Conservation (phyloP, 2,329 filamentous ascomycete genomes). For the Aureobasidium leucospermi region DNA sequence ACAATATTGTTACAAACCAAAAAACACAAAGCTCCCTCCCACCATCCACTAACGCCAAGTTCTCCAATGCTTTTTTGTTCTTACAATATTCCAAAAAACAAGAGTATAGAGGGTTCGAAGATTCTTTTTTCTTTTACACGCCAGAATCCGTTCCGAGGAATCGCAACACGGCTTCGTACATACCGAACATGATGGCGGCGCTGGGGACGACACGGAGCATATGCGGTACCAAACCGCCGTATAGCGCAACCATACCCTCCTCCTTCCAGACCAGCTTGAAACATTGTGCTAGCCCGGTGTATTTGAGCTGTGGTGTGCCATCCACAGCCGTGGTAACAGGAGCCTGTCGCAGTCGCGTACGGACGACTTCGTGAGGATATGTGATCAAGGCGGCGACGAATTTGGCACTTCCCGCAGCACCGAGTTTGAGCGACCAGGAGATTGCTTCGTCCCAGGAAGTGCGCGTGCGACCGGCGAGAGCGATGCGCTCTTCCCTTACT, state of each 20-base stretch:
- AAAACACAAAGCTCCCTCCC: neutral
- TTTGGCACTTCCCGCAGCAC: slow-evolving; percentile 77
- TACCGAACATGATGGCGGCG: slow-evolving; percentile 94
- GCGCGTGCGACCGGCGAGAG: slow-evolving; percentile 53
- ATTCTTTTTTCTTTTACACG: slow-evolving; percentile 16
- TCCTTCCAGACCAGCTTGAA: slow-evolving; percentile 83
- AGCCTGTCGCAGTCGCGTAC: slow-evolving; percentile 77
- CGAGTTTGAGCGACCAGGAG: slow-evolving; percentile 70
- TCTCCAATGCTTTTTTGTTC: neutral
- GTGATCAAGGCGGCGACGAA: slow-evolving; percentile 75
- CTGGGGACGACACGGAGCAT: slow-evolving; percentile 85
- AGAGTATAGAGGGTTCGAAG: neutral
- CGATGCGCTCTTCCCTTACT: slow-evolving; percentile 50
- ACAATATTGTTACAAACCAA: neutral
- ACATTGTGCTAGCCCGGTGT: slow-evolving; percentile 81
- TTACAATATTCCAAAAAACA: neutral
- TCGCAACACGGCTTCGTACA: slow-evolving; percentile 54
- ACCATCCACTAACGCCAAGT: neutral
- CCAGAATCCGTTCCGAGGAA: slow-evolving; percentile 39
- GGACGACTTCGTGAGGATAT: slow-evolving; percentile 87
- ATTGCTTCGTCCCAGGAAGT: slow-evolving; percentile 67
- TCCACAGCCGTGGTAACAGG: slow-evolving; percentile 45
- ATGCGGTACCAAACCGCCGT: slow-evolving; percentile 86
- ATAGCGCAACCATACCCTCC: slow-evolving; percentile 77
- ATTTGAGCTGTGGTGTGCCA: slow-evolving; percentile 65